Percentiles rank a stretch among this genome's conserved stretches.
Conservation (phyloP, 257 asterid species). For the Solanum clarkiae region DNA sequence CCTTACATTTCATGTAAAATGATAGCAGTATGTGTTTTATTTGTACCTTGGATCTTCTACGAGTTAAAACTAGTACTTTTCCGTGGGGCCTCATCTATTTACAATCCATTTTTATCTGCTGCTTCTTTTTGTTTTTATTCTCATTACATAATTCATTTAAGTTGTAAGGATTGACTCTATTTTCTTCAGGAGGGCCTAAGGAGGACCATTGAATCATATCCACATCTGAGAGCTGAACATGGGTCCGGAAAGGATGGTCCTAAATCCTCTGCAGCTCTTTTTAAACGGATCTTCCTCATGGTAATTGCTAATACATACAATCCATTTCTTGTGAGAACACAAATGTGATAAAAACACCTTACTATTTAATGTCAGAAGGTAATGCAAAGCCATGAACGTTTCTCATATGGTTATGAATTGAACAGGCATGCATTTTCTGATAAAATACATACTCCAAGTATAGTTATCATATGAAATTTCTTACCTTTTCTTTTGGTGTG, state of each 20-base stretch:
- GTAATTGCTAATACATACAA: background rate
- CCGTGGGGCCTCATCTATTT: background rate
- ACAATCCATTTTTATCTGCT: background rate
- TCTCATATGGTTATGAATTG: background rate
- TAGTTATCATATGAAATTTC: background rate
- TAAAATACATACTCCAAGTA: background rate
- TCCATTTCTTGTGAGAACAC: background rate
- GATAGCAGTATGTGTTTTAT: background rate
- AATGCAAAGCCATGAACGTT: background rate
- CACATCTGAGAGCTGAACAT: constrained; percentile 65
- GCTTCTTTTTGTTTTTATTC: background rate
- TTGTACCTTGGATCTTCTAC: background rate
- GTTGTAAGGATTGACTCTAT: background rate
- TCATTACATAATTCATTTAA: background rate
- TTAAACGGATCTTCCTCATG: background rate
- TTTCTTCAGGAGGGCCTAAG: constrained; percentile 74
- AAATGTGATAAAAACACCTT: background rate
- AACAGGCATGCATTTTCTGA: background rate
- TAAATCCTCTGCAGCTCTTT: constrained; percentile 55
- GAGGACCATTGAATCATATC: constrained; percentile 72
- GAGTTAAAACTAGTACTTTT: background rate
- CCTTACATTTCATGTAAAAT: background rate
- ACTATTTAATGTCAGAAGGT: background rate
- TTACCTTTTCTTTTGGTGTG: background rate
- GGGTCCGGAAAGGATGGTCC: constrained; percentile 38